A percentile compares a stretch with the other conserved stretches of the same genome.
Evolutionary conservation across 2,329 filamentous ascomycete species (phyloP).

Genomic region (Podosphaera xanthii): DNA sequence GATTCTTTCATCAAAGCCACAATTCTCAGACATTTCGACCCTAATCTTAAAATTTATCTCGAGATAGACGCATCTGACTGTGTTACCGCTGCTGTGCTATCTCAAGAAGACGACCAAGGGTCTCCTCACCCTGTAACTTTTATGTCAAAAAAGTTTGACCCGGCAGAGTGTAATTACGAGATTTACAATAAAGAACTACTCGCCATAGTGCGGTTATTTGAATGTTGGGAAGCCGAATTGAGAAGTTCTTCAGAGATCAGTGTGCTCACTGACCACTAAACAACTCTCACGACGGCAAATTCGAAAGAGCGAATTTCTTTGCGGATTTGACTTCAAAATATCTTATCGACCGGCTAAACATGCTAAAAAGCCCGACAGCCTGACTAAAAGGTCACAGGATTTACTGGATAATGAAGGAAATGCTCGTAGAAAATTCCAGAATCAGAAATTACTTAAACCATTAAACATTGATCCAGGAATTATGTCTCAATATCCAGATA

Average conservation of each 20-base stretch:
- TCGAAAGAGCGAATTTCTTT: background rate
- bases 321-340: background rate
- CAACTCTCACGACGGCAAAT: background rate
- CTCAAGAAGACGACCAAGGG: background rate
- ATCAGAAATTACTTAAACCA: background rate
- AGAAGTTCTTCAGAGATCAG: background rate
- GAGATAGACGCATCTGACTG: background rate
- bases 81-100: background rate
- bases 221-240: background rate
- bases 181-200: background rate
- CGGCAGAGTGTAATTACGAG: background rate
- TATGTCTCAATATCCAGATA: background rate
- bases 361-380: background rate
- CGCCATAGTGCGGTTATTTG: background rate
- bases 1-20: background rate
- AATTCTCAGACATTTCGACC: background rate
- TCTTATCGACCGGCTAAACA: background rate
- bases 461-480: background rate
- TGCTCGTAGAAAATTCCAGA: background rate
- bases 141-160: background rate
- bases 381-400: background rate
- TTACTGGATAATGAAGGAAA: background rate
- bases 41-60: background rate
- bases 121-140: background rate
- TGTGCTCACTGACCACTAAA: background rate